Evolutionary conservation across 371 early-diverging fungal species (phyloP), one percentile per base, ranked within the genome.

Genomic region (Mucor lusitanicus): DNA sequence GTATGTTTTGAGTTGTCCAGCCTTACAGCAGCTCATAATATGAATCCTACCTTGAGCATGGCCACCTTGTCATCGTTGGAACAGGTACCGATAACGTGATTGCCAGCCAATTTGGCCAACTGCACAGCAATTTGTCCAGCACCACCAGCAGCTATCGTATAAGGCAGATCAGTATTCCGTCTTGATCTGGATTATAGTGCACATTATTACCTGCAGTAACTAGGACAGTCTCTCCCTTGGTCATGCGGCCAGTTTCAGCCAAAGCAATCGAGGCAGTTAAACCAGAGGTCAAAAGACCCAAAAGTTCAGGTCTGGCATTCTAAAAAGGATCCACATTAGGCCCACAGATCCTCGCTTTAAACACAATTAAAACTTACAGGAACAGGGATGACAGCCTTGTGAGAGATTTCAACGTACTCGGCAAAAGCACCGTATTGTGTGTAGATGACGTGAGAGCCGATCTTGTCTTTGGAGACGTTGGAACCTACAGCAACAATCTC

Each of bases 361-460:
- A 25, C 21, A 9, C 50, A 23, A 46, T 8, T 4, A 6, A 8
- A 50, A 59, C 56, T 69, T 69, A 79, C 80, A 19, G 87, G 84
- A 30, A 86, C 70, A 57, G 84, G 79, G 58, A 82, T 77, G 15
- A 77, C 64, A 15, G 64, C 57, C 4, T 68, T 69, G 32, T 67
- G 68, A 61, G 61, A 39, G 5, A 78, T 57, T 9, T 73, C 58
- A 42, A 83, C 59, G 64, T 81, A 83, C 67, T 88, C 89, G 46
- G 85, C 60, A 69, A 87, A 88, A 13, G 85, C 81, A 67, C 87
- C 87, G 67, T 84, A 84, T 69, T 73, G 78, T n/a, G 75, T 67
- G 23, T 76, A 66, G 19, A 74, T 40, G 2, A 73, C 73, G 55
- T 59, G 70, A n/a, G 66, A 48, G 11, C 83, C 83, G 32, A 82